Evolutionary conservation across 129 eudicot genomes (phyloP).

Genomic region (Chrysanthemum makinoi): DNA sequence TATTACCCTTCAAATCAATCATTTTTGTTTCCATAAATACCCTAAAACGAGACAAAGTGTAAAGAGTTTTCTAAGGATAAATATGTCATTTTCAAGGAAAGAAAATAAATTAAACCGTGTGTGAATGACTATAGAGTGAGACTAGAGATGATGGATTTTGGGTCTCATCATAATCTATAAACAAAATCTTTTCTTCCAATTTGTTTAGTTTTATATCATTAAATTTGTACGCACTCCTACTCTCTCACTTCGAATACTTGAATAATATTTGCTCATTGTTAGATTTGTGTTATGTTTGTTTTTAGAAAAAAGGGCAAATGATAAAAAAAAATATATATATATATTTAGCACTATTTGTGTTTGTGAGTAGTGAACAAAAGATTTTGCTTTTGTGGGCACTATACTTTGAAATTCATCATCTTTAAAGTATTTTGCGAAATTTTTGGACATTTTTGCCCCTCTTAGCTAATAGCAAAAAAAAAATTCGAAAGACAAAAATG

Average conservation of each 20-base stretch:
- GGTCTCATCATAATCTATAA: conserved; percentile 32
- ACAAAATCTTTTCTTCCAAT: conserved; percentile 31
- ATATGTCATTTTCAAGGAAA: conserved; percentile 10
- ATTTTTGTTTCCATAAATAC: conserved; percentile 3
- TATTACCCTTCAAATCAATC: conserved; percentile 33
- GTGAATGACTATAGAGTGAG: conserved; percentile 19
- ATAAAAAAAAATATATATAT: no score
- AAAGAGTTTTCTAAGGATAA: neutral
- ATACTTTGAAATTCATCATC: no score
- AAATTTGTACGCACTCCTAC: conserved; percentile 7
- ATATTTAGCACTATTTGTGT: no score
- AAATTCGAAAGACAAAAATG: no score
- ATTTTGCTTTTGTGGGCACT: no score
- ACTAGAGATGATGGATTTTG: conserved; percentile 33
- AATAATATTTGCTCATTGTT: neutral
- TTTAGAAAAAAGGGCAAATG: no score
- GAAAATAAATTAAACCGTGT: neutral
- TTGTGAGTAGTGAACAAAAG: no score
- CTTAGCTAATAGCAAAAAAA: no score
- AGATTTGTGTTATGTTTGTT: neutral
- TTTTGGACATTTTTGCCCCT: no score
- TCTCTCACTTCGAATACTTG: no score
- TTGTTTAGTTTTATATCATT: conserved; percentile 17
- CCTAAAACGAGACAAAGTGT: neutral
- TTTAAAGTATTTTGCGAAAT: no score